Evolutionary conservation across 768 basidiomycete genomes (phyloP).

Genomic region (Suillus americanus): DNA sequence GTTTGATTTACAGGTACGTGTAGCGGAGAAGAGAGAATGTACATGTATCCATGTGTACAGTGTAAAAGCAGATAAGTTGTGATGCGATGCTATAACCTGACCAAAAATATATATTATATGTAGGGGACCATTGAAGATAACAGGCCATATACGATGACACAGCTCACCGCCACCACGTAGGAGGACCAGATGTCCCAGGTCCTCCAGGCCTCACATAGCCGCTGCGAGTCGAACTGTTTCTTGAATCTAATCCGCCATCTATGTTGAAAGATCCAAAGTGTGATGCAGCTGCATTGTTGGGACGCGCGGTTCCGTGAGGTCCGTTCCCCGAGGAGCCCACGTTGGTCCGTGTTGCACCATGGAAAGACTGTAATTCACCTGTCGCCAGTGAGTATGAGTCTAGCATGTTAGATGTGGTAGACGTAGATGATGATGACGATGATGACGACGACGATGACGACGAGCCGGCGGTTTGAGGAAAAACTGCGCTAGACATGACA

Average conservation of each 20-base stretch:
- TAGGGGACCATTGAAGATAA: not conserved
- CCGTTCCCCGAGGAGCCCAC: not conserved
- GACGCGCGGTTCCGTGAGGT: not conserved
- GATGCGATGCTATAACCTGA: not conserved
- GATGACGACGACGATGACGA: not conserved
- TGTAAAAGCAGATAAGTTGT: not conserved
- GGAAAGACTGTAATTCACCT: not conserved
- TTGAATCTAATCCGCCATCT: not conserved
- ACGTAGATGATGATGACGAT: not conserved
- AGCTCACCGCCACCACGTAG: conserved; percentile 1
- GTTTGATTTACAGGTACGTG: not conserved
- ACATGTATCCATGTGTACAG: not conserved
- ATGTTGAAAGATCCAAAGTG: not conserved
- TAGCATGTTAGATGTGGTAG: not conserved
- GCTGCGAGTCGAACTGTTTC: not conserved
- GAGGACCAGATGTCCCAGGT: not conserved
- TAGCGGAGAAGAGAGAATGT: not conserved
- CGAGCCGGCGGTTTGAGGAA: not conserved
- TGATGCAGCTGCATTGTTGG: not conserved
- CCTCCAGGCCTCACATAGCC: not conserved
- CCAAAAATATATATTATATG: not conserved
- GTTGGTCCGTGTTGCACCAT: not conserved
- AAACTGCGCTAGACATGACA: not conserved
- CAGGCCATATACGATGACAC: not conserved
- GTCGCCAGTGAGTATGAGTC: not conserved